phyloP scores from a whole-genome alignment of 208 protist genomes.

The Leishmania amazonensis region DNA sequence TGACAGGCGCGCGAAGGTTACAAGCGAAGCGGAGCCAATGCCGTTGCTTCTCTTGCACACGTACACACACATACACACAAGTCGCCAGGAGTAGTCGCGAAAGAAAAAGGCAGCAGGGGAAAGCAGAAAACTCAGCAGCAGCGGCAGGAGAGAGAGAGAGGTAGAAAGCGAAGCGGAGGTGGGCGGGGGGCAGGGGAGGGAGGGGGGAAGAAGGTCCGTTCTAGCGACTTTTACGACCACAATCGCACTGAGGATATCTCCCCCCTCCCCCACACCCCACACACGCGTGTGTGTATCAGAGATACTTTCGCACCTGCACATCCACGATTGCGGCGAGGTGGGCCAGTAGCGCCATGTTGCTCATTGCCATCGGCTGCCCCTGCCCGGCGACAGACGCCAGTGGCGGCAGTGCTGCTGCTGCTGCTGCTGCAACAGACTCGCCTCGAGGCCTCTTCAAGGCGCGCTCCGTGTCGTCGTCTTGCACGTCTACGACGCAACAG shows the following conservation, averaged over 20 bases:
- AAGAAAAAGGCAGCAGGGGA: background rate
- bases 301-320: background rate
- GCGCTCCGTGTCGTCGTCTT: background rate
- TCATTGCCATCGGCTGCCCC: background rate
- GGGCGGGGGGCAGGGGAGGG: no score
- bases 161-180: background rate
- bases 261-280: background rate
- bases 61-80: background rate
- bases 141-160: background rate
- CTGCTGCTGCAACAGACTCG: background rate
- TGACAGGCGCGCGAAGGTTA: no score
- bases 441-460: constrained; percentile 3
- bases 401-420: background rate
- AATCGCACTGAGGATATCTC: background rate
- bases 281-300: background rate
- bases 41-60: no score
- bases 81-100: background rate
- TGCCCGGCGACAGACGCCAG: background rate
- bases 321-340: constrained; percentile 10
- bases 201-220: background rate
- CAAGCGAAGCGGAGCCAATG: no score
- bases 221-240: background rate
- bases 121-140: background rate
- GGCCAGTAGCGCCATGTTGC: constrained; percentile 2
- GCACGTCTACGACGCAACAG: background rate